Evolutionary conservation across 768 basidiomycete genomes (phyloP).

Genomic region (Lactarius vividus): DNA sequence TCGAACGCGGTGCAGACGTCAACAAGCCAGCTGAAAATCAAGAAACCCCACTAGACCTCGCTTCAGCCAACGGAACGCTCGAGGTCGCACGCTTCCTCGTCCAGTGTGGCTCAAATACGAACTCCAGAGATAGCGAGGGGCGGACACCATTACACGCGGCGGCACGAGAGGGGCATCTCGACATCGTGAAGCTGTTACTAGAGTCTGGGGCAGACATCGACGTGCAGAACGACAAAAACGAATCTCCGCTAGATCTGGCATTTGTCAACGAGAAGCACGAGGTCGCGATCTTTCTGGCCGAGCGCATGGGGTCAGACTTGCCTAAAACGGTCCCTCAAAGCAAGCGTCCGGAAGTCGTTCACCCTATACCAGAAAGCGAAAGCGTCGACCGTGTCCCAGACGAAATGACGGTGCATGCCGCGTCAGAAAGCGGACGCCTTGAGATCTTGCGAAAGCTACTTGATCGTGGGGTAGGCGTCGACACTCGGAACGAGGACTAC

Average conservation of each 20-base stretch:
- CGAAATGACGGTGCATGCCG: neutral
- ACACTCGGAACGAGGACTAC: neutral
- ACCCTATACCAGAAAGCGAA: neutral
- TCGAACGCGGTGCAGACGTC: neutral
- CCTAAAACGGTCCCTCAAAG: neutral
- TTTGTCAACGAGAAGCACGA: neutral
- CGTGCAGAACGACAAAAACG: neutral
- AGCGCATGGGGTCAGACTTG: neutral
- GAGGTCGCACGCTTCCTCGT: neutral
- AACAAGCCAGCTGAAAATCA: neutral
- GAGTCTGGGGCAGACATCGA: neutral
- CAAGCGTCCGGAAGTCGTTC: neutral
- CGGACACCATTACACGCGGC: neutral
- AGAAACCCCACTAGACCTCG: slow-evolving; percentile 4
- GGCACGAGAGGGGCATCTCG: neutral
- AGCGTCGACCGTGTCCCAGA: neutral
- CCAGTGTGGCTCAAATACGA: neutral
- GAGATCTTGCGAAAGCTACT: neutral
- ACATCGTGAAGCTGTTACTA: neutral
- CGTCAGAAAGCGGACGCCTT: neutral
- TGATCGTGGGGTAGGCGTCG: neutral
- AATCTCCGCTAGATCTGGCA: neutral
- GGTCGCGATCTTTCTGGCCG: neutral
- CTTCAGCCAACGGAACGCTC: neutral
- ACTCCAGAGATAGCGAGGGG: neutral